Base-by-base conservation (phyloP, 768 basidiomycete species). In the Hydnum rufescens region DNA sequence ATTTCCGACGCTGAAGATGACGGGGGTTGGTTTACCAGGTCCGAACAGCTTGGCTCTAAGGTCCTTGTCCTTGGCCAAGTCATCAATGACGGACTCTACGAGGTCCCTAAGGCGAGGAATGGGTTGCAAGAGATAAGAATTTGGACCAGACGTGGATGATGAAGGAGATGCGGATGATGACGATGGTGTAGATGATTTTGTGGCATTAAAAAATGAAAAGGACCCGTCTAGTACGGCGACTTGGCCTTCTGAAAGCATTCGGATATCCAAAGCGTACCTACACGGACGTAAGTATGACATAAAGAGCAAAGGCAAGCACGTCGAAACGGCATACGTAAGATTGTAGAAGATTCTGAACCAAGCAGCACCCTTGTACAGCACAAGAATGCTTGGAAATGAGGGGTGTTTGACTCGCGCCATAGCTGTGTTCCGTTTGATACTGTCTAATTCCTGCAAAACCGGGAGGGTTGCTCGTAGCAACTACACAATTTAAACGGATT, bases 321-420 rank as follows among this genome's bases (percentile, higher is more conserved):
- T 22, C 16, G 51, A 23, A 31, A 22, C 39, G 18, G 61, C 67
- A 23, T 59, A 82, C 82, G 73, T 73, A 25, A 77, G 76, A 4
- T 75, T 71, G 54, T 83, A 82, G 46, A 85, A 63, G 23, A 87
- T 64, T 50, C 86, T 69, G 65, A 80, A 88, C 85, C 86, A 88
- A 2, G 80, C 81, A 49, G 80, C 77, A 8, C 79, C 75, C 66
- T 87, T 88, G 3, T 81, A 74, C 60, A 81, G 77, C n/a, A 74
- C 73, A 57, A 81, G 79, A 22, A 85, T 55, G 29, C 44, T 63
- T 60, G 2, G 55, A 57, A 42, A 63, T 16, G 44, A 47, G 13
- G 44, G 44, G 26, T 13, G 25, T 68, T 22, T 61, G 61, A 25
- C 65, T 63, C 19, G 55, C 54, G 66, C 60, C 51, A 61, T 63